Evolutionary conservation across 2,329 filamentous ascomycete genomes (phyloP).

Genomic region (Colletotrichum chlorophyti): DNA sequence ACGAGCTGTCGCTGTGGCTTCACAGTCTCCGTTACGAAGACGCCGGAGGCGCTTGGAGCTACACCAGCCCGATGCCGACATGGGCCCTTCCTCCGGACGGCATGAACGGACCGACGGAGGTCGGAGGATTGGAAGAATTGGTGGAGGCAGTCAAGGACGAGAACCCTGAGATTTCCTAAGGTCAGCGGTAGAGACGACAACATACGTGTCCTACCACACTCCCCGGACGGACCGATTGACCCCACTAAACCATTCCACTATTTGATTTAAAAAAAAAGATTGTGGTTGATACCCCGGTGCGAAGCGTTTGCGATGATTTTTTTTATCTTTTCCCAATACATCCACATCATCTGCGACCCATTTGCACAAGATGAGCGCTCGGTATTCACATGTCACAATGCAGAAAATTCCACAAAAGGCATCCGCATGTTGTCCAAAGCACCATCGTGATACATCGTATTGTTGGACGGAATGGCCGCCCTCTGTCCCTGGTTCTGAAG

Average conservation of each 20-base stretch:
- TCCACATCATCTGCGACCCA: too few species aligned
- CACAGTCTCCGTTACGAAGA: conserved; percentile 93
- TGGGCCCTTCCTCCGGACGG: conserved; percentile 88
- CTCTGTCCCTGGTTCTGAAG: not conserved
- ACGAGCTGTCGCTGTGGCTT: conserved; percentile 92
- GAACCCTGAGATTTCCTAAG: conserved; percentile 46
- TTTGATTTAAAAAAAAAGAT: conserved; percentile 9
- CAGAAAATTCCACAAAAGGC: not conserved
- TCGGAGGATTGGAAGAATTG: conserved; percentile 66
- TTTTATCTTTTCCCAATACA: not conserved
- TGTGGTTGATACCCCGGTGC: conserved; percentile 14
- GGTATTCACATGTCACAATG: too few species aligned
- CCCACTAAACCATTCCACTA: conserved; percentile 1
- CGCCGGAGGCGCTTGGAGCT: conserved; percentile 82
- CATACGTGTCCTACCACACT: not conserved
- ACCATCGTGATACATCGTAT: too few species aligned
- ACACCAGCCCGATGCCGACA: conserved; percentile 80
- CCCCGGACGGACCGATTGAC: conserved; percentile 21
- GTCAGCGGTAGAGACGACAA: conserved; percentile 22
- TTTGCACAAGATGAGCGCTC: too few species aligned
- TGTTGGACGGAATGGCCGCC: conserved; percentile 3
- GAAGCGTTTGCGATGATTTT: conserved; percentile 3
- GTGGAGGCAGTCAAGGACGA: conserved; percentile 60
- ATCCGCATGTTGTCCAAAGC: not conserved
- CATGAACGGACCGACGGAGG: conserved; percentile 72